Conservation (phyloP, 257 asterid genomes). For the Jaltomata sinuosa region DNA sequence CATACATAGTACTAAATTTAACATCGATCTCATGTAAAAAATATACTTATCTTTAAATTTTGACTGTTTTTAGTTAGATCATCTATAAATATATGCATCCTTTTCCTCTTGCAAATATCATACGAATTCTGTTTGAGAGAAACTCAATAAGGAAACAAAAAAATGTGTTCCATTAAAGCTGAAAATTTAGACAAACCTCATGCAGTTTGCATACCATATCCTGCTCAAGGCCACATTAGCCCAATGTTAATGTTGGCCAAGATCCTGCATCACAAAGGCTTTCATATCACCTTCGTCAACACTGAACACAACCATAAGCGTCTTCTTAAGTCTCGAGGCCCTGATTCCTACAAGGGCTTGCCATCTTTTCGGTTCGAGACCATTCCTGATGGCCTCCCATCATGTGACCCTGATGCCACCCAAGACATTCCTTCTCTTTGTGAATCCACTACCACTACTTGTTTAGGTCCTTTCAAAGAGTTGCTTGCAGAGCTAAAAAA, state of each 20-base stretch:
- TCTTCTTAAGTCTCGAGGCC: neutral
- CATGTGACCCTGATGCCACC: neutral
- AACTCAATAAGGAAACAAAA: neutral
- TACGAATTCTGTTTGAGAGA: neutral
- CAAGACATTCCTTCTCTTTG: neutral
- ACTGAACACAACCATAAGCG: neutral
- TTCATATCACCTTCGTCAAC: constrained; percentile 2
- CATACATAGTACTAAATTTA: neutral
- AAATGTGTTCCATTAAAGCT: neutral
- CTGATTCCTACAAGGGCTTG: neutral
- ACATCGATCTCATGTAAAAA: neutral
- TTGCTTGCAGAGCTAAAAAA: neutral
- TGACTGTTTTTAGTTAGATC: neutral
- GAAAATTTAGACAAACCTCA: neutral
- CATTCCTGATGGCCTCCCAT: neutral
- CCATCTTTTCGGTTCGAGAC: neutral
- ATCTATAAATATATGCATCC: neutral
- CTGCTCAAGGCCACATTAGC: constrained; percentile 11
- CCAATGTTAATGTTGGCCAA: constrained; percentile 8
- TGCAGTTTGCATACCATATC: constrained; percentile 9
- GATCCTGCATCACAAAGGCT: constrained; percentile 4
- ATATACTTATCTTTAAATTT: neutral
- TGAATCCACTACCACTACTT: neutral
- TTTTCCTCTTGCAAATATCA: neutral
- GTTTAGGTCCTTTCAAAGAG: neutral